Evolutionary conservation across 2,329 filamentous ascomycete genomes (phyloP).

Genomic region (Ophiognomonia clavigignenti-juglandacearum): DNA sequence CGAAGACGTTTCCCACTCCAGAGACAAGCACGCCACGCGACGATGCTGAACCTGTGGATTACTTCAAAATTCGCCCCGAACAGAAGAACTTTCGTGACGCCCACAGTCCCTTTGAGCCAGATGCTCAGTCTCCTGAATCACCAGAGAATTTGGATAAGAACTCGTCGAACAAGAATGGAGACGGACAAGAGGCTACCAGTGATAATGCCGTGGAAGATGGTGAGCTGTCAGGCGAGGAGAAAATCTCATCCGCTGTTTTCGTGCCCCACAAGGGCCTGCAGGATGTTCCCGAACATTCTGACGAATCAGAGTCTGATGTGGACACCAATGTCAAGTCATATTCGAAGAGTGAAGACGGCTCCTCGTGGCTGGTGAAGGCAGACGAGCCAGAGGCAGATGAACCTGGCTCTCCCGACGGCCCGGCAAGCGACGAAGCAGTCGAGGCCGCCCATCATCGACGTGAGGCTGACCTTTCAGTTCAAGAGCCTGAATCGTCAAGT

Average conservation of each 20-base stretch:
- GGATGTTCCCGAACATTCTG: slow-evolving; percentile 25
- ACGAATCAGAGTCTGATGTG: slow-evolving; percentile 21
- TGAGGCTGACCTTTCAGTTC: slow-evolving; percentile 8
- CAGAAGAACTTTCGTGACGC: slow-evolving; percentile 1
- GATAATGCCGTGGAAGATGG: slow-evolving; percentile 36
- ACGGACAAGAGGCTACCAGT: slow-evolving; percentile 8
- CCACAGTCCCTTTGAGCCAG: not conserved
- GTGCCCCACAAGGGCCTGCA: slow-evolving; percentile 65
- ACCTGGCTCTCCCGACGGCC: slow-evolving; percentile 21
- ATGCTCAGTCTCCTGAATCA: too few species aligned
- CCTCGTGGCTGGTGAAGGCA: slow-evolving; percentile 53
- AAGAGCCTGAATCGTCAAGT: slow-evolving; percentile 1
- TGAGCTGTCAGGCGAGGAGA: slow-evolving; percentile 70
- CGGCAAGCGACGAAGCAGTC: slow-evolving; percentile 27
- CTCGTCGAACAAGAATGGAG: not conserved
- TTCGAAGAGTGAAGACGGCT: slow-evolving; percentile 17
- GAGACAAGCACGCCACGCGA: slow-evolving; percentile 2
- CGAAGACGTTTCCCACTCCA: slow-evolving; percentile 19
- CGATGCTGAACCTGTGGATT: slow-evolving; percentile 19
- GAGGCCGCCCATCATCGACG: not conserved
- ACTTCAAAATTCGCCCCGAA: slow-evolving; percentile 18
- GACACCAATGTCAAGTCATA: slow-evolving; percentile 5
- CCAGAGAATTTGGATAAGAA: not conserved
- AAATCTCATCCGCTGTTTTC: slow-evolving; percentile 83
- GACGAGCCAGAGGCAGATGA: slow-evolving; percentile 41